Percentiles rank a stretch among this genome's conserved stretches.
These are phyloP conservation scores for Hericium coralloides DNA, from an alignment of 768 basidiomycete genomes.

Conservation along the genomic window DNA sequence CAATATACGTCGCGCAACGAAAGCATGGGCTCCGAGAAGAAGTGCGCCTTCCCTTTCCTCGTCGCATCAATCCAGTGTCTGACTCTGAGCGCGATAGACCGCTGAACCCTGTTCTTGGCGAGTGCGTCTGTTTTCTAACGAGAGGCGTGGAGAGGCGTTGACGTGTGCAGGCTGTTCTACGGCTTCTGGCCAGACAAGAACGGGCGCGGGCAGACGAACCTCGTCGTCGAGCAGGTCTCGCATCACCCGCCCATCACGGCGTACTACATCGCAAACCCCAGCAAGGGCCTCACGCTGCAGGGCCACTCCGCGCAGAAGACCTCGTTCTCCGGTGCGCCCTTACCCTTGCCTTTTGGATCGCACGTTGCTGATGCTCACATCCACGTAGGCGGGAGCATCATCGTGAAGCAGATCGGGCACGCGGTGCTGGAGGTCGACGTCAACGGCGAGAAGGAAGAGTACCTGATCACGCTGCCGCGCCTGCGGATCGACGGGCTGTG, in stretches of 20 bases:
- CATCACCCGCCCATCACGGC: slow-evolving; percentile 90
- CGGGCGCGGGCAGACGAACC: slow-evolving; percentile 68
- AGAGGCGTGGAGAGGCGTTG: background rate
- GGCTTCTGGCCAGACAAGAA: slow-evolving; percentile 73
- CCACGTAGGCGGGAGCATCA: slow-evolving; percentile 51
- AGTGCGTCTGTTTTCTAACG: slow-evolving; percentile 42
- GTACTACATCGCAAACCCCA: slow-evolving; percentile 77
- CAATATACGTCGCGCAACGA: slow-evolving; percentile 95
- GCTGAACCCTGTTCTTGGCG: slow-evolving; percentile 91
- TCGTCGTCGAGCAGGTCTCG: slow-evolving; percentile 93
- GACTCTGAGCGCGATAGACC: slow-evolving; percentile 43
- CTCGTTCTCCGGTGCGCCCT: slow-evolving; percentile 61
- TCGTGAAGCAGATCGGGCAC: slow-evolving; percentile 94
- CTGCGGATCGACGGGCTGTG: slow-evolving; percentile 91
- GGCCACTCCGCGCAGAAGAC: slow-evolving; percentile 97
- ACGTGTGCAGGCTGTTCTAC: slow-evolving; percentile 60
- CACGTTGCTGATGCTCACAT: background rate
- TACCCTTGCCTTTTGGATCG: background rate
- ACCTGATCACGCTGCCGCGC: slow-evolving; percentile 86
- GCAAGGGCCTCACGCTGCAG: slow-evolving; percentile 64
- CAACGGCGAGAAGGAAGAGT: slow-evolving; percentile 52
- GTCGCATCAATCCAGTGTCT: slow-evolving; percentile 3
- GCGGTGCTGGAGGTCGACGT: slow-evolving; percentile 68
- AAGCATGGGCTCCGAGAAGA: slow-evolving; percentile 95
- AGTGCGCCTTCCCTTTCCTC: slow-evolving; percentile 38